Evolutionary conservation across 148 eudicot species (phyloP), one percentile per base, ranked within the genome.

Genomic region (Vaccinium corymbosum): DNA sequence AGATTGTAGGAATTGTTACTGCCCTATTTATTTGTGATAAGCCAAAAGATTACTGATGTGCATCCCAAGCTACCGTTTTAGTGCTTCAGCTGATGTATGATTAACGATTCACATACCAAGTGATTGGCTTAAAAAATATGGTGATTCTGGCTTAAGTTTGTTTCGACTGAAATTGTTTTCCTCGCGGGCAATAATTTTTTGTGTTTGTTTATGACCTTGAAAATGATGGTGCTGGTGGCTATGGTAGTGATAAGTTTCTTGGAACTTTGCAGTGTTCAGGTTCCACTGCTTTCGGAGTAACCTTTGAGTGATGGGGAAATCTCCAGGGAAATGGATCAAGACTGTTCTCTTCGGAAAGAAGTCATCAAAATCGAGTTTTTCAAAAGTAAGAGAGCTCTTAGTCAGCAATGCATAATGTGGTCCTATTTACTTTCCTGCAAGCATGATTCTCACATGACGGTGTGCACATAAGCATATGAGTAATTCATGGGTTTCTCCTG

Each of bases 371-470:
- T 87, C 92, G 82, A 86, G 82, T 71, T 50, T 75, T 84, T 51
- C 84, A 55, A 87, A 84, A 82, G 88, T 87, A 64, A 90, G 90
- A 84, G 89, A 89, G 92, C 88, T 88, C 25, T 49, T 73, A 73
- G 17, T 55, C 13, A 11, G 68, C 68, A 20, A 14, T 72, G 53
- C 76, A 52, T 91, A 84, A 42, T 38, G 42, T 10, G 53, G 20
- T 71, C 73, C 46, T 25, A 64, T 59, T 38, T 22, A 52, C 19
- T 64, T 89, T 61, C 48, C 57, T 13, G 80, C 17, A 52, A 20
- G 16, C 68, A 55, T 79, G 81, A 55, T 29, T 46, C 53, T 68
- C 42, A 68, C 17, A 13, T 12, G 10, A 12, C 32, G 2, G 38
- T 6, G 7, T 12, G 42, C 73, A 13, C 17, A 68, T 27, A 27